Evolutionary conservation across 1,284 basidiomycete species (phyloP).

Genomic region (Ustilago curta): DNA sequence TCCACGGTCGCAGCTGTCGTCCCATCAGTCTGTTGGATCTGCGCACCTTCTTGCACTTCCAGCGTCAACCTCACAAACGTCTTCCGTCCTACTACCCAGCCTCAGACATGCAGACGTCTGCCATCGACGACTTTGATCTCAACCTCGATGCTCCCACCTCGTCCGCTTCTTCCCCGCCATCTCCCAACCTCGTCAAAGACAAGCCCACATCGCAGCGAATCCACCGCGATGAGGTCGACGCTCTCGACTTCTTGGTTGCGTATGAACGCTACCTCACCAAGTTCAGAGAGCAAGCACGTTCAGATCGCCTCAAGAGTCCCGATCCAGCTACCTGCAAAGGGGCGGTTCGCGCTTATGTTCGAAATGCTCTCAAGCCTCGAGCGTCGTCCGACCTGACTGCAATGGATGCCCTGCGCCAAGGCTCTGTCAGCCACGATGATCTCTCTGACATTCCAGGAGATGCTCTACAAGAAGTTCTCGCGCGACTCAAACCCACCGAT

Average conservation of each 20-base stretch:
- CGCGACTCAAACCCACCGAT: conserved; percentile 27
- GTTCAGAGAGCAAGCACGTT: conserved; percentile 39
- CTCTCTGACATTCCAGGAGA: conserved; percentile 16
- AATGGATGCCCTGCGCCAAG: conserved; percentile 21
- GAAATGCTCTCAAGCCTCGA: conserved; percentile 30
- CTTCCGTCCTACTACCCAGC: conserved; percentile 35
- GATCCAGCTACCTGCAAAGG: conserved; percentile 42
- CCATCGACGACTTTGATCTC: conserved; percentile 32
- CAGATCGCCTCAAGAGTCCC: conserved; percentile 37
- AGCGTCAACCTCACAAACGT: conserved; percentile 39
- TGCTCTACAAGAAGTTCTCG: conserved; percentile 23
- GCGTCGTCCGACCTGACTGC: conserved; percentile 32
- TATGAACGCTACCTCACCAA: conserved; percentile 52
- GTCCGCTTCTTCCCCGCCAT: conserved; percentile 10
- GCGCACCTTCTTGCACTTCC: conserved; percentile 38
- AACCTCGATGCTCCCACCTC: conserved; percentile 21
- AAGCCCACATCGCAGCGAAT: conserved; percentile 9
- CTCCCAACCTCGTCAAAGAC: conserved; percentile 10
- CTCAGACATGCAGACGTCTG: conserved; percentile 38
- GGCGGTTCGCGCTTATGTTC: conserved; percentile 38
- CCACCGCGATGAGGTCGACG: conserved; percentile 53
- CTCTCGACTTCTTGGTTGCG: conserved; percentile 56
- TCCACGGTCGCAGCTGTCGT: conserved; percentile 56
- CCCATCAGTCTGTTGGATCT: conserved; percentile 50
- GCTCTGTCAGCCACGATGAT: conserved; percentile 2